A percentile compares a stretch with the other conserved stretches of the same genome.
Evolutionary conservation across 352 stramenopile genomes (phyloP).

Genomic region (Hyphochytrium catenoides): DNA sequence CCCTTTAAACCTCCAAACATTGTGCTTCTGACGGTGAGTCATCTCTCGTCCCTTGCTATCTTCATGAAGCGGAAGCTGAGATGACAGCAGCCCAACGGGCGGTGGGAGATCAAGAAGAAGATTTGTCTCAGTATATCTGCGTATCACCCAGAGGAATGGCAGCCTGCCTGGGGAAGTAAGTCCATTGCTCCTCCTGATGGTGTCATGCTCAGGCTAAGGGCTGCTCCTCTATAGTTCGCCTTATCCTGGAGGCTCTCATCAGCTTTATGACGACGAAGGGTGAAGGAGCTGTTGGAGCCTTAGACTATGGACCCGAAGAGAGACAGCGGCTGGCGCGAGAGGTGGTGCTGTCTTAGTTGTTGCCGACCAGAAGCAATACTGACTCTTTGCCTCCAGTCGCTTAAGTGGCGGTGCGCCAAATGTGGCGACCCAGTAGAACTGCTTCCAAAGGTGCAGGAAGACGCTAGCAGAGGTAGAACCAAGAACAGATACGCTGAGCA

Average conservation of each 20-base stretch:
- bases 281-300: conserved; percentile 44
- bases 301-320: conserved; percentile 42
- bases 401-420: conserved; percentile 42
- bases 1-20: conserved; percentile 94
- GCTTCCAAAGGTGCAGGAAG: conserved; percentile 23
- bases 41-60: not conserved
- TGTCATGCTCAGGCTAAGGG: not conserved
- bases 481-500: conserved; percentile 34
- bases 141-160: conserved; percentile 93
- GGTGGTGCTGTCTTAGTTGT: conserved; percentile 11
- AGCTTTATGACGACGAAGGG: conserved; percentile 83
- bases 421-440: conserved; percentile 35
- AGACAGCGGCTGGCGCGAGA: conserved; percentile 28
- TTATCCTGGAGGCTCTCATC: conserved; percentile 94
- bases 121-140: conserved; percentile 94
- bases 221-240: conserved; percentile 38
- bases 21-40: conserved; percentile 74
- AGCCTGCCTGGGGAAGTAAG: conserved; percentile 60
- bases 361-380: conserved; percentile 2
- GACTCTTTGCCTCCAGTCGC: conserved; percentile 16
- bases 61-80: not conserved
- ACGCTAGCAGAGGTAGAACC: conserved; percentile 5
- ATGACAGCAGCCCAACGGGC: conserved; percentile 56
- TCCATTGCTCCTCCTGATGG: not conserved
- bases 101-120: conserved; percentile 93